phyloP scores from a whole-genome alignment of 1,284 basidiomycete genomes.

The Lignosus rhinocerotis region DNA sequence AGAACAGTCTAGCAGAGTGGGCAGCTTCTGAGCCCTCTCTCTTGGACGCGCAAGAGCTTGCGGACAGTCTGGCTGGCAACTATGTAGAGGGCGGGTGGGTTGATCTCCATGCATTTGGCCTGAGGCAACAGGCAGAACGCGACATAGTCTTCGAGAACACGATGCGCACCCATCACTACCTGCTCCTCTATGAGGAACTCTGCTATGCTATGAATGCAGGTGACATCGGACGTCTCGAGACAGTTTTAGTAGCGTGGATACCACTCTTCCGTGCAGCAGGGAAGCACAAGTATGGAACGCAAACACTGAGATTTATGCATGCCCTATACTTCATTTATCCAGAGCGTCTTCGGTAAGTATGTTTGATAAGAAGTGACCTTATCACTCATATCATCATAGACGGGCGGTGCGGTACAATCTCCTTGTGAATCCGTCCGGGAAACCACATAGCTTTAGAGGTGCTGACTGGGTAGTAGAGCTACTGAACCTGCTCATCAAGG shows the following conservation, averaged over 20 bases:
- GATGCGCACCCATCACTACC: constrained; percentile 29
- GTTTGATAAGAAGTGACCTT: not conserved
- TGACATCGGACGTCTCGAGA: constrained; percentile 38
- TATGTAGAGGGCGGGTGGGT: constrained; percentile 20
- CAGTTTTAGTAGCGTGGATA: constrained; percentile 32
- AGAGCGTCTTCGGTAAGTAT: constrained; percentile 23
- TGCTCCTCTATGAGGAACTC: constrained; percentile 37
- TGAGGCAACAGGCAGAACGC: constrained; percentile 17
- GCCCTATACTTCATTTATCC: constrained; percentile 36
- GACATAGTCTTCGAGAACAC: constrained; percentile 36
- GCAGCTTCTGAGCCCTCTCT: constrained; percentile 26
- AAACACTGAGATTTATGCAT: constrained; percentile 27
- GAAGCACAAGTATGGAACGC: constrained; percentile 39
- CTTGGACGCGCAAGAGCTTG: constrained; percentile 19
- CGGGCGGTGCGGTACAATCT: constrained; percentile 27
- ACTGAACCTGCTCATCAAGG: constrained; percentile 28
- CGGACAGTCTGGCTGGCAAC: constrained; percentile 16
- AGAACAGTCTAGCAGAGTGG: constrained; percentile 22
- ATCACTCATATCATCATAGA: constrained; percentile 4
- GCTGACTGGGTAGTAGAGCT: constrained; percentile 30
- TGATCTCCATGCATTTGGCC: not conserved
- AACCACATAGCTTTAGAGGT: constrained; percentile 18
- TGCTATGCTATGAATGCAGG: constrained; percentile 35
- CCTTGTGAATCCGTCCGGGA: constrained; percentile 29
- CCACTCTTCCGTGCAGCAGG: constrained; percentile 32